Evolutionary conservation across 2,329 filamentous ascomycete genomes (phyloP).

Genomic region (Mycosphaerella sp.): DNA sequence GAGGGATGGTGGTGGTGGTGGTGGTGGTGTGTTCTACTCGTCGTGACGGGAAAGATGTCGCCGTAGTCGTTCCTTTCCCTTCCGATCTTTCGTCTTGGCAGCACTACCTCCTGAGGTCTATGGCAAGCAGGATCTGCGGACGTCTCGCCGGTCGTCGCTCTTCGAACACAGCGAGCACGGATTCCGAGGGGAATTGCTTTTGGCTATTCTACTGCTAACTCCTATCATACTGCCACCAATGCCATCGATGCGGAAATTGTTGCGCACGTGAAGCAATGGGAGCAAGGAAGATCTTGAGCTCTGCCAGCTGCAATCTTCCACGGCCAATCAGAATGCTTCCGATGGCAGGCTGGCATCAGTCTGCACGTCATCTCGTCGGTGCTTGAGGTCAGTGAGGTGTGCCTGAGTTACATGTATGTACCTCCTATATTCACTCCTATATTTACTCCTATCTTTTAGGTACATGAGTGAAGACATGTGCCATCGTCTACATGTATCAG

Average conservation of each 20-base stretch:
- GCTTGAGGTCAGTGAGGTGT: too few species aligned
- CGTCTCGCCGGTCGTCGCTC: background rate
- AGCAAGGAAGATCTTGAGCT: background rate
- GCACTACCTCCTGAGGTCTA: background rate
- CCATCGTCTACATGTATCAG: too few species aligned
- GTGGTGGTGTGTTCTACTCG: background rate
- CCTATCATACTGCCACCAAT: background rate
- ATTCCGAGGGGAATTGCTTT: background rate
- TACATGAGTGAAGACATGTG: too few species aligned
- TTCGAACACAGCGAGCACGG: background rate
- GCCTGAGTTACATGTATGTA: too few species aligned
- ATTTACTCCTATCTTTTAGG: too few species aligned
- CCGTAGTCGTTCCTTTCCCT: background rate
- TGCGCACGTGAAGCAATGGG: background rate
- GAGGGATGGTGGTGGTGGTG: conserved; percentile 15
- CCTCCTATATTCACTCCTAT: too few species aligned
- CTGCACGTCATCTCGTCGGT: background rate
- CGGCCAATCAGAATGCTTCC: background rate
- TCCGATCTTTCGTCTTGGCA: background rate
- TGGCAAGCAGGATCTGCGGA: background rate
- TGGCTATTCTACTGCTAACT: background rate
- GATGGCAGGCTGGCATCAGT: background rate
- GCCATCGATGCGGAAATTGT: background rate
- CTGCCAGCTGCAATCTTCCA: background rate
- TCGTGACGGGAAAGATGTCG: too few species aligned